These are phyloP conservation scores for Microcos paniculata DNA, from an alignment of 345 rosid genomes.

Conservation along the genomic window DNA sequence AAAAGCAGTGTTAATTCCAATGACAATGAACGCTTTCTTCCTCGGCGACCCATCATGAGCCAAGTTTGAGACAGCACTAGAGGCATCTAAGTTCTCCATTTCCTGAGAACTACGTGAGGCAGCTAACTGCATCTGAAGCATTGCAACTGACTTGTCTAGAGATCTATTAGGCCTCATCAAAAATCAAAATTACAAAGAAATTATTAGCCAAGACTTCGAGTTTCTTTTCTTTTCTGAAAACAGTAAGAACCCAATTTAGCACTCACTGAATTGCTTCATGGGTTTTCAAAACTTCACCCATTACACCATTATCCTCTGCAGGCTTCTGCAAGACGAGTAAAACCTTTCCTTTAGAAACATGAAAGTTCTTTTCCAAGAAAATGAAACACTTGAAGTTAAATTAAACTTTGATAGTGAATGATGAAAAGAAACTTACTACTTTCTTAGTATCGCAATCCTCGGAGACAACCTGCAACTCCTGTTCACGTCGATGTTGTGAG, in stretches of 20 bases:
- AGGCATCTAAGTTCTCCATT: constrained; percentile 33
- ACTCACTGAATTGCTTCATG: constrained; percentile 89
- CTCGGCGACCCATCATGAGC: constrained; percentile 24
- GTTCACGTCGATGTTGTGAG: constrained; percentile 52
- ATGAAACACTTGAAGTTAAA: background rate
- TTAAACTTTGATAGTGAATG: background rate
- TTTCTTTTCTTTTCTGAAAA: background rate
- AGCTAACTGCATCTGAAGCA: constrained; percentile 70
- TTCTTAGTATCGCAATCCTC: constrained; percentile 53
- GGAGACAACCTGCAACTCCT: constrained; percentile 55
- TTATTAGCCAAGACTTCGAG: background rate
- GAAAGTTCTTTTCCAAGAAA: background rate
- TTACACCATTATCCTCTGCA: constrained; percentile 48
- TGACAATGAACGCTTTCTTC: constrained; percentile 82
- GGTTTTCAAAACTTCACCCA: constrained; percentile 64
- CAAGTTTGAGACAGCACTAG: constrained; percentile 29
- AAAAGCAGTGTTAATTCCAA: constrained; percentile 94
- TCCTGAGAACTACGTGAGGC: constrained; percentile 58
- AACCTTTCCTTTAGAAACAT: background rate
- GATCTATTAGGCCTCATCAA: constrained; percentile 52
- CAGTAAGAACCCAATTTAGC: background rate
- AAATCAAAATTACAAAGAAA: constrained; percentile 3
- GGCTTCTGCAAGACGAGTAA: constrained; percentile 27
- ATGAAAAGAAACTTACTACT: constrained; percentile 50
- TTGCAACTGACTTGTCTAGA: constrained; percentile 71